Evolutionary conservation across 345 rosid genomes (phyloP), one percentile per base, ranked within the genome.

Genomic region (Trapa bicornis): DNA sequence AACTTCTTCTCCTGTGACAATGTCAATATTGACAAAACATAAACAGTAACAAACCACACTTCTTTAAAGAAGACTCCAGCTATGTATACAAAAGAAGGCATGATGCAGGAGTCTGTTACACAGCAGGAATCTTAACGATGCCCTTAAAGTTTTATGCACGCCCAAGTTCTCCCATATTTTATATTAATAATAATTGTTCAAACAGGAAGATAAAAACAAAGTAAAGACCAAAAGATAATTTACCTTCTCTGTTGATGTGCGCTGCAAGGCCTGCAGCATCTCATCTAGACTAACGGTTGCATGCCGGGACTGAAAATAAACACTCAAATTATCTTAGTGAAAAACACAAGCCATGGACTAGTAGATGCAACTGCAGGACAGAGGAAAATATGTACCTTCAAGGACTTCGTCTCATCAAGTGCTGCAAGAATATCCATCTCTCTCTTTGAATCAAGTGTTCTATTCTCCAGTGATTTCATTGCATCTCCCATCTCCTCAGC

Each of bases 401-500:
- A 82, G 35, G 95, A 85, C 77, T 85, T 90, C 97, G 89, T 85
- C 72, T 91, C 97, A 76, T 91, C 97, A 57, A 94, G 95, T 0
- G 97, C 87, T 3, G 97, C 97, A 66, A 91, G 79, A 67, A 91
- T 94, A 74, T 91, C 97, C 96, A 94, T 91, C 72, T 94, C 96
- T 74, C 92, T 80, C 70, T 94, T 94, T 1, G 96, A 94, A 80
- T 94, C 97, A 74, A 91, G 65, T 3, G 96, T 89, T 43, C 97
- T 70, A 61, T 94, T 94, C 82, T 91, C 96, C 82, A 94, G 66
- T 2, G 99, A 83, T 73, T 87, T 94, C 99, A 94, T 94, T 0
- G 96, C 96, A 77, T 94, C 96, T 16, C 97, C 97, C 91, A 86
- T 82, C 80, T 91, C 99, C 69, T 94, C 96, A 3, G 86, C 86